These are phyloP conservation scores for Cyberlindnera nakhonratchasimensis DNA, from an alignment of 805 yeast species.

Conservation along the genomic window DNA sequence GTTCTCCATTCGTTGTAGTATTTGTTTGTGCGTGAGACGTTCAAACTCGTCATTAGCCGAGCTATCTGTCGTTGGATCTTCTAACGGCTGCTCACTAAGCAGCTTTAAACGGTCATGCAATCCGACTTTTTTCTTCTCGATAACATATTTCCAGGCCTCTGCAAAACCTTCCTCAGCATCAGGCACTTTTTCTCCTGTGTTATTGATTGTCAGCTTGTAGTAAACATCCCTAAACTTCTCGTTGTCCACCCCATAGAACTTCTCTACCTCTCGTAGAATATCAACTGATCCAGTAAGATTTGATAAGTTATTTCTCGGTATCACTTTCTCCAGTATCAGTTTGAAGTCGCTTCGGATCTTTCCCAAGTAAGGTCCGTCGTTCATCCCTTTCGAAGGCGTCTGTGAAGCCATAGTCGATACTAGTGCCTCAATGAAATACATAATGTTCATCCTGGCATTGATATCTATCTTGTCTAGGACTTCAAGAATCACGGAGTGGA, in stretches of 20 bases:
- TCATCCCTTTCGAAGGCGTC: slow-evolving; percentile 1
- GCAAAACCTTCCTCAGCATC: slow-evolving; percentile 16
- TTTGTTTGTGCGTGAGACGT: slow-evolving; percentile 43
- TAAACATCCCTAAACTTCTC: slow-evolving; percentile 2
- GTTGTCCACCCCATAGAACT: slow-evolving; percentile 13
- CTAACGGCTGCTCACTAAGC: slow-evolving; percentile 4
- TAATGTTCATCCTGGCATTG: slow-evolving; percentile 60
- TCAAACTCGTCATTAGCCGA: slow-evolving; percentile 57
- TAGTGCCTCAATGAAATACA: slow-evolving; percentile 68
- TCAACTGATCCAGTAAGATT: slow-evolving; percentile 23
- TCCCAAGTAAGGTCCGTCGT: slow-evolving; percentile 23
- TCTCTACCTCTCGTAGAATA: slow-evolving; percentile 19
- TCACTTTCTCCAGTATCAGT: slow-evolving; percentile 32
- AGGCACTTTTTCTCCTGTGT: slow-evolving; percentile 4
- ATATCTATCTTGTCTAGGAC: slow-evolving; percentile 51
- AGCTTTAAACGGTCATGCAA: slow-evolving; percentile 14
- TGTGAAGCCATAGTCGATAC: slow-evolving; percentile 34
- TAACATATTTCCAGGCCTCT: slow-evolving; percentile 24
- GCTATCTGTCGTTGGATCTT: slow-evolving; percentile 1
- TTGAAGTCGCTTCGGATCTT: slow-evolving; percentile 34
- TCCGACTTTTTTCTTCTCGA: slow-evolving; percentile 17
- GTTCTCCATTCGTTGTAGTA: slow-evolving; percentile 79
- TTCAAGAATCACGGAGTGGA: slow-evolving; percentile 64
- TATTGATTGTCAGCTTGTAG: slow-evolving; percentile 2
- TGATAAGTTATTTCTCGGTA: slow-evolving; percentile 31